These are phyloP conservation scores for Venturia nashicola DNA, from an alignment of 2,329 filamentous ascomycete species.

Conservation along the genomic window DNA sequence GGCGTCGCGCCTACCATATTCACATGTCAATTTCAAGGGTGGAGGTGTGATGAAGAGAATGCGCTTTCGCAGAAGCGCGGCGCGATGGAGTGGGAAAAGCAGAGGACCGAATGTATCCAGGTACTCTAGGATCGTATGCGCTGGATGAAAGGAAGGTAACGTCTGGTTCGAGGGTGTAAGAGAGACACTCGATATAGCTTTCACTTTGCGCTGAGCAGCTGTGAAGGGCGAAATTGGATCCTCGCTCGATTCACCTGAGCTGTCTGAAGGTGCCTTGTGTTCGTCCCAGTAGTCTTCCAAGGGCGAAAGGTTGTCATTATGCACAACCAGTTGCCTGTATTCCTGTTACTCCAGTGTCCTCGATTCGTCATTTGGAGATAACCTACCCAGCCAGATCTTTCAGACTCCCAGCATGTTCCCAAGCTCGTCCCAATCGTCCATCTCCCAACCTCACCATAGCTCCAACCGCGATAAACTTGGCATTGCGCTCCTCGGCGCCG, in stretches of 20 bases:
- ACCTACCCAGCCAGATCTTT: constrained; percentile 40
- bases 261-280: constrained; percentile 14
- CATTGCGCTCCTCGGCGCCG: constrained; percentile 68
- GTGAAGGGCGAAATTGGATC: constrained; percentile 3
- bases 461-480: constrained; percentile 85
- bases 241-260: constrained; percentile 5
- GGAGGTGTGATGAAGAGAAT: constrained; percentile 79
- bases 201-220: constrained; percentile 17
- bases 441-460: constrained; percentile 76
- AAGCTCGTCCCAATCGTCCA: constrained; percentile 74
- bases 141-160: constrained; percentile 71
- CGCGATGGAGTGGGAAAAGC: constrained; percentile 81
- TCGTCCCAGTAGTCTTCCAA: constrained; percentile 74
- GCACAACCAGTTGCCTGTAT: constrained; percentile 43
- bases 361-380: neutral
- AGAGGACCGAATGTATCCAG: constrained; percentile 80
- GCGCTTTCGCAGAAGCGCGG: constrained; percentile 72
- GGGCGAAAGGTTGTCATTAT: constrained; percentile 48
- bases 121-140: constrained; percentile 65
- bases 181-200: constrained; percentile 39
- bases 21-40: constrained; percentile 74
- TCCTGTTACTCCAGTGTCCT: neutral
- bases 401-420: constrained; percentile 73
- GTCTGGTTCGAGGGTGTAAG: constrained; percentile 50
- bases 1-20: constrained; percentile 57